These are phyloP conservation scores for Trametes meyenii DNA, from an alignment of 768 basidiomycete genomes.

Conservation along the genomic window DNA sequence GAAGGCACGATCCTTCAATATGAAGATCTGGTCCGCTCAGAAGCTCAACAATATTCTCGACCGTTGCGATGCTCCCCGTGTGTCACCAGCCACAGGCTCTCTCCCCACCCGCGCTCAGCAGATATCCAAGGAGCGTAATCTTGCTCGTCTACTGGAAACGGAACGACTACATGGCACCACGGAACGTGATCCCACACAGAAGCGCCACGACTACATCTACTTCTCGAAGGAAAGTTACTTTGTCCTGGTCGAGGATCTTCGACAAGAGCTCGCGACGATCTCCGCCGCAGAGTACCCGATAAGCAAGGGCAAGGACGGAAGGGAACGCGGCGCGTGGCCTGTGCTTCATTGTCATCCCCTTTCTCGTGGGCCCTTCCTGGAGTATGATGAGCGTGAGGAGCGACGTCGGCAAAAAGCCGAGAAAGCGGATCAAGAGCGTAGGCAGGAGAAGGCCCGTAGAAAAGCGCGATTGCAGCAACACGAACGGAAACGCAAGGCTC, in stretches of 20 bases:
- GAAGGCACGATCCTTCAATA: slow-evolving; percentile 69
- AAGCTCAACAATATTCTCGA: slow-evolving; percentile 75
- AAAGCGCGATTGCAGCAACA: slow-evolving; percentile 45
- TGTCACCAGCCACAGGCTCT: slow-evolving; percentile 32
- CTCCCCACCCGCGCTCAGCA: slow-evolving; percentile 34
- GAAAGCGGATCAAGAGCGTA: slow-evolving; percentile 35
- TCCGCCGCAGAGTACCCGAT: slow-evolving; percentile 80
- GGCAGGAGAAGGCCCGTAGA: slow-evolving; percentile 44
- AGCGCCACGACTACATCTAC: slow-evolving; percentile 85
- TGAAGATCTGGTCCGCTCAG: slow-evolving; percentile 84
- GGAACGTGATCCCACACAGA: slow-evolving; percentile 91
- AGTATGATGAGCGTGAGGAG: slow-evolving; percentile 75
- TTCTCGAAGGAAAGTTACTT: slow-evolving; percentile 78
- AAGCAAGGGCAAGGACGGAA: slow-evolving; percentile 52
- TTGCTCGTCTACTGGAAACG: slow-evolving; percentile 70
- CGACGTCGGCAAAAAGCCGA: slow-evolving; percentile 61
- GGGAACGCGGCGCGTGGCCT: slow-evolving; percentile 74
- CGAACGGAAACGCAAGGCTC: slow-evolving; percentile 30
- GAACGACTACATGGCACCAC: slow-evolving; percentile 83
- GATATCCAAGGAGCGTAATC: slow-evolving; percentile 43
- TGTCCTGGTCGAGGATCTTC: slow-evolving; percentile 90
- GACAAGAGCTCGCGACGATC: slow-evolving; percentile 81
- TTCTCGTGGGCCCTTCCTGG: slow-evolving; percentile 72
- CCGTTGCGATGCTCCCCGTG: slow-evolving; percentile 54
- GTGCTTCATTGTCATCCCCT: slow-evolving; percentile 77